These are phyloP conservation scores for Punctularia strigosozonata DNA, from an alignment of 768 basidiomycete genomes.

Conservation along the genomic window DNA sequence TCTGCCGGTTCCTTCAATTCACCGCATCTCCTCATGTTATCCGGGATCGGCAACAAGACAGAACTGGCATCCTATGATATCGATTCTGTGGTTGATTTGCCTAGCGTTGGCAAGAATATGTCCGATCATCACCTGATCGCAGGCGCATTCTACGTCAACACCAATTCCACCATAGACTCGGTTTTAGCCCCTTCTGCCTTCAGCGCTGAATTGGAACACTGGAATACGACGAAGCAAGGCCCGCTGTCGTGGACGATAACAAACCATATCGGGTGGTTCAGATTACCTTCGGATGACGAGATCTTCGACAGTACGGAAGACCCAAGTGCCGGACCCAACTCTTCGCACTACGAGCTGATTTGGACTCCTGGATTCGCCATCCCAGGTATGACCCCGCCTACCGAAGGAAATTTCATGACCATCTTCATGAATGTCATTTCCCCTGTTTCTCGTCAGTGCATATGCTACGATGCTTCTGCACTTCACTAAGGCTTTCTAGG, in stretches of 20 bases:
- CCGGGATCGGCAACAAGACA: slow-evolving; percentile 24
- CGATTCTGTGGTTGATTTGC: slow-evolving; percentile 20
- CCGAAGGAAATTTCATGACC: slow-evolving; percentile 2
- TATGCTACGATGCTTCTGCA: too few relatives aligned
- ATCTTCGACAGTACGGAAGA: slow-evolving; percentile 4
- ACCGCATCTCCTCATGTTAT: slow-evolving; percentile 16
- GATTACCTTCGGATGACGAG: slow-evolving; percentile 4
- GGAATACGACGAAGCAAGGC: slow-evolving; percentile 7
- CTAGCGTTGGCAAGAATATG: slow-evolving; percentile 31
- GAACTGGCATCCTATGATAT: slow-evolving; percentile 19
- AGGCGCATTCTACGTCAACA: slow-evolving; percentile 7
- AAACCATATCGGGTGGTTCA: slow-evolving; percentile 5
- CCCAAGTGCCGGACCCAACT: slow-evolving; percentile 8
- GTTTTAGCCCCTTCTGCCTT: slow-evolving; percentile 1
- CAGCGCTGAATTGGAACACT: slow-evolving; percentile 2
- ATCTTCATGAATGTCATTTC: slow-evolving; percentile 6
- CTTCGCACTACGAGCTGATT: slow-evolving; percentile 9
- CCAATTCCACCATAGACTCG: slow-evolving; percentile 6
- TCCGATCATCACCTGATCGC: slow-evolving; percentile 16
- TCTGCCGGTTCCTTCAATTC: slow-evolving; percentile 14
- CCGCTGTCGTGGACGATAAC: slow-evolving; percentile 4
- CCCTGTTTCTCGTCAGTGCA: slow-evolving; percentile 5
- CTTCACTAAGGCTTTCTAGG: too few relatives aligned
- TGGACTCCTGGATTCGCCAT: slow-evolving; percentile 2
- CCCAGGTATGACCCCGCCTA: neutral